Base-by-base conservation (phyloP, 352 stramenopile species). In the Elongisporangium undulatum region DNA sequence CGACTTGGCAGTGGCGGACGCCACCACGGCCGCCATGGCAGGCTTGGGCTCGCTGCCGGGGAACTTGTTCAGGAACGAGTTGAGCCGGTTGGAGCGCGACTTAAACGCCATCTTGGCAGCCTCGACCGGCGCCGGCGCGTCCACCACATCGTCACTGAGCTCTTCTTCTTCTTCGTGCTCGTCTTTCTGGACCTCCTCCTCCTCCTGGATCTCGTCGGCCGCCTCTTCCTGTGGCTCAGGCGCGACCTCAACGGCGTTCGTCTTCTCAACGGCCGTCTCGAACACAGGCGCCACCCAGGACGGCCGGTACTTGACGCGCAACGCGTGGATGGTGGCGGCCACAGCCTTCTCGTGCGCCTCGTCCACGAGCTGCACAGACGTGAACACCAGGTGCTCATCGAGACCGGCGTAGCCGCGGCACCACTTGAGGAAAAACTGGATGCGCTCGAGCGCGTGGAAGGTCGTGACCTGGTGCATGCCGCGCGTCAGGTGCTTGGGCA, bases 361-460 rank as follows among this genome's bases (percentile, higher is more conserved):
- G 64, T 94, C 85, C 51, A 94, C 59, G 49, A 94, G 62, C 57
- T 94, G 82, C 38, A 91, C 82, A 1, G 81, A 87, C 39, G 82
- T 89, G 63, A 94, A 92, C 13, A 92, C 71, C 45, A 82, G 58
- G 51, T 91, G 74, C 59, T 91, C 85, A 53, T 90, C 82, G 5
- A 94, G 68, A 39, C 64, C 56, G 15, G 68, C 78, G 22, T 68
- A 63, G 6, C 69, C 55, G 56, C 85, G 81, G 29, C 81, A 90
- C 85, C 85, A 94, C 50, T 85, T 85, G 69, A 94, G 85, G 61
- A 92, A 94, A 63, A 88, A 91, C 62, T 91, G 82, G n/a, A 94
- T 75, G 57, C 85, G 82, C 58, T 94, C 85, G 23, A 94, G 71
- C 38, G 79, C 71, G 72, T 94, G 80, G 69, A 92, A 94, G 39